phyloP scores from a whole-genome alignment of 1,284 basidiomycete genomes.

The Heterobasidion irregulare region DNA sequence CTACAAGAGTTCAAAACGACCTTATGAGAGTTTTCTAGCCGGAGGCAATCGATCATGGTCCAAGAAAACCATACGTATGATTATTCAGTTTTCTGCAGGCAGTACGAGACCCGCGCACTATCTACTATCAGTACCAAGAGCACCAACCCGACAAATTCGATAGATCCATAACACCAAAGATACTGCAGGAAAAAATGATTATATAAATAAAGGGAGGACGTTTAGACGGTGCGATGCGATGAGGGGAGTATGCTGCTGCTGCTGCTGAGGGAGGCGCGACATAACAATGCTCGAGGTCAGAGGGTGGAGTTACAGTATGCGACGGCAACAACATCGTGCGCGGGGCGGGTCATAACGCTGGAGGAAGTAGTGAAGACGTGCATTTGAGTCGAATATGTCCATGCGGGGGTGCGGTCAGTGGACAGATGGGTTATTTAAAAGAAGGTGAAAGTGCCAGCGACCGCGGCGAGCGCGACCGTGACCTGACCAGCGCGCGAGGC shows the following conservation, averaged over 20 bases:
- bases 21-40: too few species aligned
- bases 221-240: not conserved
- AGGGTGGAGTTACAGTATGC: not conserved
- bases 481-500: constrained; percentile 1
- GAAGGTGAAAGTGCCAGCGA: constrained; percentile 2
- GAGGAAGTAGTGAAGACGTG: not conserved
- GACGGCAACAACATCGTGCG: not conserved
- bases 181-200: not conserved
- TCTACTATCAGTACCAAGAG: too few species aligned
- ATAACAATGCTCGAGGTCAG: not conserved
- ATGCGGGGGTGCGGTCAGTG: not conserved
- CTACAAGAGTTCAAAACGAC: too few species aligned
- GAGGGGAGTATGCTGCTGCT: not conserved
- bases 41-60: too few species aligned
- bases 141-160: too few species aligned
- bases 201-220: not conserved
- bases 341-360: not conserved
- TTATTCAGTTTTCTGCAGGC: too few species aligned
- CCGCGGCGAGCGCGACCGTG: constrained; percentile 4
- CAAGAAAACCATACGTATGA: too few species aligned
- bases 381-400: not conserved
- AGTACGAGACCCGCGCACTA: too few species aligned
- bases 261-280: not conserved
- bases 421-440: not conserved
- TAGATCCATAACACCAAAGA: not conserved